Percentiles rank a stretch among this genome's conserved stretches.
Evolutionary conservation across 1,139 yeast genomes (phyloP).

Genomic region (Entelexis sorbosivorans): DNA sequence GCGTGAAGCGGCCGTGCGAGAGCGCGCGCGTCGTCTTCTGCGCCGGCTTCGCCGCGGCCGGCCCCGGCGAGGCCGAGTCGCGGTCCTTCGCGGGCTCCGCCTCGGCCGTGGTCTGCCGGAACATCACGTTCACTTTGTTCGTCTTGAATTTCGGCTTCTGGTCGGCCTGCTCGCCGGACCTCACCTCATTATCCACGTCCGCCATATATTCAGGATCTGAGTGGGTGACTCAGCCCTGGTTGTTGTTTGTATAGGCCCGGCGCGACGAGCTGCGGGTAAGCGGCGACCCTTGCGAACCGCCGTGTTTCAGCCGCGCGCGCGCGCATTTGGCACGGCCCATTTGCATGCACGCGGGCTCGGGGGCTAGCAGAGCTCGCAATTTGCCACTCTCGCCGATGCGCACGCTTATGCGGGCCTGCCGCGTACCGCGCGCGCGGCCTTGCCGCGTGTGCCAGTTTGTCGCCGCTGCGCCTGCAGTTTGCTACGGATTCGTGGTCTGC

Average conservation of each 20-base stretch:
- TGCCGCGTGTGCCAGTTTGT: too few species aligned
- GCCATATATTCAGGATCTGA: slow-evolving; percentile 8
- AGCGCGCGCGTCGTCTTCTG: slow-evolving; percentile 1
- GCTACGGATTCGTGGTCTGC: too few species aligned
- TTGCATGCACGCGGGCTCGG: too few species aligned
- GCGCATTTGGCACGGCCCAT: too few species aligned
- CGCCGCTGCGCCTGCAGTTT: too few species aligned
- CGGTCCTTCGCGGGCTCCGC: slow-evolving; percentile 10
- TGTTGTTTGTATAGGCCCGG: neutral
- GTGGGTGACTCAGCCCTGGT: slow-evolving; percentile 2
- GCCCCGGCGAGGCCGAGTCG: slow-evolving; percentile 16
- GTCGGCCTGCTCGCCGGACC: slow-evolving; percentile 7
- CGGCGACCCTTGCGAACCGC: neutral
- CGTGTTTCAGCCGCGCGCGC: neutral
- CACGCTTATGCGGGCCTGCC: too few species aligned
- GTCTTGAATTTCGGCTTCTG: slow-evolving; percentile 30
- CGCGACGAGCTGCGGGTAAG: neutral
- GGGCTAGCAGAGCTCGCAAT: too few species aligned
- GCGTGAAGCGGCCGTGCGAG: slow-evolving; percentile 12
- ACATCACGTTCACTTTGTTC: slow-evolving; percentile 32
- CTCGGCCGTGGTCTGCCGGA: slow-evolving; percentile 17
- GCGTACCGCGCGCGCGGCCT: too few species aligned
- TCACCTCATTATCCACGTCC: slow-evolving; percentile 5
- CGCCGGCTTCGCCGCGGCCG: slow-evolving; percentile 6
- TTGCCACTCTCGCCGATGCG: too few species aligned